Evolutionary conservation across 2,329 filamentous ascomycete genomes (phyloP), one percentile per base, ranked within the genome.

Genomic region (Trichoderma oligosporum): DNA sequence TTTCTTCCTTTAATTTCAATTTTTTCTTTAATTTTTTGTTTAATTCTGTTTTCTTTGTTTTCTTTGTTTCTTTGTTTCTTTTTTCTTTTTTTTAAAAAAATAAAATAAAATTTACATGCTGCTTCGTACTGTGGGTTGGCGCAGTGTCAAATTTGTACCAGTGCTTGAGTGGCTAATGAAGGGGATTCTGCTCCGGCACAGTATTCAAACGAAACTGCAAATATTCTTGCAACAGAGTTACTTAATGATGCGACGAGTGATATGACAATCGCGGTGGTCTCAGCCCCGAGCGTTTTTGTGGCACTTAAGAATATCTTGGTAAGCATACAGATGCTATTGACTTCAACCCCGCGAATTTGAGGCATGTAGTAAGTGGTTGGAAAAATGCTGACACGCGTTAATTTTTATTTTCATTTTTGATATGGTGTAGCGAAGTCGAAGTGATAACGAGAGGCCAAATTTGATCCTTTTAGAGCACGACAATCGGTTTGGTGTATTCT

Each of bases 241-340:
- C 78, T 93, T 1, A 76, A 82, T 4, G 85, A 78, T 46, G 78
- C 82, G 2, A 82, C 78, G 1, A 70, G 76, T 2, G 76, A 80
- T 8, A 83, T 79, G 27, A 77, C 73, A 2, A 84, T 93, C 62
- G 88, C 82, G 4, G 81, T 91, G 2, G 79, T 93, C 6, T 91
- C 87, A 24, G 82, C 87, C 11, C 89, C 88, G 8, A 91, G 87
- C 68, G 87, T 87, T 1, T 93, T 92, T 70, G 81, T 93, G 18
- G 85, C 87, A 47, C 66, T 92, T 53, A 89, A 87, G 71, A 91
- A 91, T 63, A 71, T 88, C 14, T 66, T 87, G 64, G 84, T 86
- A 66, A 67, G 77, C 24, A 38, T 18, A 16, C 9, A n/a, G 8
- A 3, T 68, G 4, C 39, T n/a, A n/a, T n/a, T n/a, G n/a, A n/a